Conservation (phyloP, 2,329 filamentous ascomycete genomes). For the Fusarium chuoi region DNA sequence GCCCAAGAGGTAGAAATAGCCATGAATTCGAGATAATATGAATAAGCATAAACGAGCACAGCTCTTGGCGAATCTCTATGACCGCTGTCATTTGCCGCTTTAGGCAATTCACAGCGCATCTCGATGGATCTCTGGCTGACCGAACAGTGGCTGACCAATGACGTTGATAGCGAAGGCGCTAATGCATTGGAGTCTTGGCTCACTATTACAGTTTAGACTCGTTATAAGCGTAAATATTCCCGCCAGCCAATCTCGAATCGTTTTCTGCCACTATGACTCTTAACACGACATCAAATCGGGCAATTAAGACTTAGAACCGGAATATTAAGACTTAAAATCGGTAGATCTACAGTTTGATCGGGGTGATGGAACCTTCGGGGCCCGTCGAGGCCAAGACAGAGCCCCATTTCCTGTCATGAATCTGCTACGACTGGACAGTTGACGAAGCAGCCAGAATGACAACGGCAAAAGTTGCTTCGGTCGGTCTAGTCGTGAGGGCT, state of each 20-base stretch:
- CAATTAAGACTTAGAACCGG: conserved; percentile 8
- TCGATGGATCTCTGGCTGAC: background rate
- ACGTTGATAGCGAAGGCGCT: background rate
- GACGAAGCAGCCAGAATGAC: background rate
- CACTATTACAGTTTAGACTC: conserved; percentile 1
- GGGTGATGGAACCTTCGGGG: background rate
- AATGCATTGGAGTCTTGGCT: conserved; percentile 12
- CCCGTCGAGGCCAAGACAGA: conserved; percentile 1
- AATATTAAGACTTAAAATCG: background rate
- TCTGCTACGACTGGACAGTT: background rate
- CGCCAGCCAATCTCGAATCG: background rate
- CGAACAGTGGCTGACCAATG: background rate
- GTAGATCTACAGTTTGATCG: background rate
- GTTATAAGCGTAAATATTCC: background rate
- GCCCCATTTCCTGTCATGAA: background rate
- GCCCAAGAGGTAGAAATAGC: background rate
- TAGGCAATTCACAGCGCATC: conserved; percentile 4
- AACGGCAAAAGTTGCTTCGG: conserved; percentile 3
- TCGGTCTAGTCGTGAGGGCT: conserved; percentile 6
- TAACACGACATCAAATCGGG: background rate
- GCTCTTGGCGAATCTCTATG: background rate
- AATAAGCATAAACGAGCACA: background rate
- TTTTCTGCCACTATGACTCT: background rate
- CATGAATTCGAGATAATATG: background rate
- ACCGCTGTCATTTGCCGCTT: conserved; percentile 3